Evolutionary conservation across 177 flowering plant genomes (phyloP), one percentile per base, ranked within the genome.

Genomic region (Vitis hybrid): DNA sequence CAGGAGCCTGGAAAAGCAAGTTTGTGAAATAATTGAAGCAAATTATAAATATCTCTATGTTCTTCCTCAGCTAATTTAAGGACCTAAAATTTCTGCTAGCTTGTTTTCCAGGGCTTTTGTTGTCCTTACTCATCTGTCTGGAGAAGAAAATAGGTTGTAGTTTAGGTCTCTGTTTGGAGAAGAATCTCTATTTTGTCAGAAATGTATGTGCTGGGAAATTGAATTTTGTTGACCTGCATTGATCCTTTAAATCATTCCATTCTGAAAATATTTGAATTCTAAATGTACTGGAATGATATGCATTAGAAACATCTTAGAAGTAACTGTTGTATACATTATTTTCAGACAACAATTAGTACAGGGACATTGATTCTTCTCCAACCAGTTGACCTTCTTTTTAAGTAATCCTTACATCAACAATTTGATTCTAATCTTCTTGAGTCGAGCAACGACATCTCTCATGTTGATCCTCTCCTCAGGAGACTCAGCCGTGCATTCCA

Each of bases 1-100:
- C 72, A 48, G 3, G 80, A 70, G 15, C 61, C 48, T 39, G 52
- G 63, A 52, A 79, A 68, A 69, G 59, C 77, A n/a, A 68, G 70
- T 53, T 15, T 18, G 14, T 74, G 76, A 75, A 48, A 55, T 39
- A 34, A 61, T 68, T 51, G 59, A 66, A 60, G 50, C 50, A 16
- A 31, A 29, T 39, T 14, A 45, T 60, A 45, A n/a, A 5, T n/a
- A 48, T 20, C 39, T 51, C 29, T 11, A 12, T 39, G 52, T 51
- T 66, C 20, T 50, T 68, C n/a, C 57, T 14, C 2, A 61, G 34
- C 60, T 50, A 22, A 19, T 31, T 11, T 66, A 14, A 53, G 16
- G 12, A 5, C 15, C 29, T 5, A 4, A 53, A 53, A 53, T 5
- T 53, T 53, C 16, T 53, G 15, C 16, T 15, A 14, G 15, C 16